These are phyloP conservation scores for Escovopsis sp. DNA, from an alignment of 2,329 filamentous ascomycete genomes.

Conservation along the genomic window DNA sequence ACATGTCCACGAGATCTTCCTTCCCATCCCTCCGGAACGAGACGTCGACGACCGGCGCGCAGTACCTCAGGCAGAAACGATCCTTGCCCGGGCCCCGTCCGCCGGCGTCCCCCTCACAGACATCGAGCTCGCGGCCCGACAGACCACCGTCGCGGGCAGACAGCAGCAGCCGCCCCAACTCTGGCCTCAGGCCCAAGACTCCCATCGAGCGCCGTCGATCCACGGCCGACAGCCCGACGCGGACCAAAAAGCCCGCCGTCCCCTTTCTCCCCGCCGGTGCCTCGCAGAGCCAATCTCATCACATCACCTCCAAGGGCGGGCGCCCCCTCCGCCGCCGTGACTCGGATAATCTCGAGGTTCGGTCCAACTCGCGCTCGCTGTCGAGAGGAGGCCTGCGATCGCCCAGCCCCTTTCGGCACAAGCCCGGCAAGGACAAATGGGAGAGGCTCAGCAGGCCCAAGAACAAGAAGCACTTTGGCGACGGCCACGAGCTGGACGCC, in stretches of 20 bases:
- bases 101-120: conserved; percentile 36
- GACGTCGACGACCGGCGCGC: conserved; percentile 50
- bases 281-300: conserved; percentile 61
- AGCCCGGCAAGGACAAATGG: conserved; percentile 32
- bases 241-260: conserved; percentile 42
- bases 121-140: conserved; percentile 33
- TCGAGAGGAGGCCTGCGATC: conserved; percentile 45
- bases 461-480: conserved; percentile 52
- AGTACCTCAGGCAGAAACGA: conserved; percentile 50
- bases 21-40: conserved; percentile 40
- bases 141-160: conserved; percentile 47
- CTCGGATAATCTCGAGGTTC: conserved; percentile 54
- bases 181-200: conserved; percentile 50
- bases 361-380: conserved; percentile 40
- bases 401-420: conserved; percentile 40
- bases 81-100: conserved; percentile 46
- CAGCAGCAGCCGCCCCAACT: conserved; percentile 30
- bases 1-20: conserved; percentile 41
- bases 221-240: conserved; percentile 34
- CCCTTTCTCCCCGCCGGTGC: conserved; percentile 72
- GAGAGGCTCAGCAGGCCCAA: conserved; percentile 59
- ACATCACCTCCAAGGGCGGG: conserved; percentile 56
- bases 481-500: conserved; percentile 79
- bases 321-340: conserved; percentile 67
- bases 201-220: conserved; percentile 48